A percentile compares a stretch with the other conserved stretches of the same genome.
Conservation (phyloP, 2,329 filamentous ascomycete species). For the Chaetomiaceae sp. region DNA sequence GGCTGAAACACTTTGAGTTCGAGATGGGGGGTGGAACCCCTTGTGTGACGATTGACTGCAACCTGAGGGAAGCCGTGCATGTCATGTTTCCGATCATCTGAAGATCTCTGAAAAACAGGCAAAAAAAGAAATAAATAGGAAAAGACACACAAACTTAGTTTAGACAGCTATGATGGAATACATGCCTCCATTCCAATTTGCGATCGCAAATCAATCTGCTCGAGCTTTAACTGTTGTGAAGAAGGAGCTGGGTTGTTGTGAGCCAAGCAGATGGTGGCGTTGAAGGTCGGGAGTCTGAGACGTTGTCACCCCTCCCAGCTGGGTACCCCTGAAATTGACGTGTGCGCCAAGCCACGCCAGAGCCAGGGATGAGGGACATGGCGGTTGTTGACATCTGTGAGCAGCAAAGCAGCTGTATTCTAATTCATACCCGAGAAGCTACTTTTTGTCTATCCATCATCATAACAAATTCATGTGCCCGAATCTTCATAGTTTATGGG, state of each 20-base stretch:
- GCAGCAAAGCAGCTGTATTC: neutral
- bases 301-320: neutral
- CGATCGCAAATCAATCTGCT: no score
- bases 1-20: conserved; percentile 16
- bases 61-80: neutral
- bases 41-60: neutral
- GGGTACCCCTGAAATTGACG: conserved; percentile 2
- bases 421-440: neutral
- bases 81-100: conserved; percentile 1
- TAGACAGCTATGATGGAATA: no score
- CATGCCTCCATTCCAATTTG: no score
- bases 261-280: neutral
- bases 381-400: no score
- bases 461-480: conserved; percentile 5
- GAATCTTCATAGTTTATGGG: conserved; percentile 8
- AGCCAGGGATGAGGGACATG: no score
- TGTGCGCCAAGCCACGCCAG: neutral
- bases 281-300: neutral
- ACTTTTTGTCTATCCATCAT: conserved; percentile 22
- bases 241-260: no score
- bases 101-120: neutral
- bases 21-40: conserved; percentile 1
- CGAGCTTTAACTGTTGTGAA: no score
- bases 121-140: neutral
- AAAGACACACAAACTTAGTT: no score